Evolutionary conservation across 2,329 filamentous ascomycete species (phyloP).

Genomic region (Alternaria triticimaculans): DNA sequence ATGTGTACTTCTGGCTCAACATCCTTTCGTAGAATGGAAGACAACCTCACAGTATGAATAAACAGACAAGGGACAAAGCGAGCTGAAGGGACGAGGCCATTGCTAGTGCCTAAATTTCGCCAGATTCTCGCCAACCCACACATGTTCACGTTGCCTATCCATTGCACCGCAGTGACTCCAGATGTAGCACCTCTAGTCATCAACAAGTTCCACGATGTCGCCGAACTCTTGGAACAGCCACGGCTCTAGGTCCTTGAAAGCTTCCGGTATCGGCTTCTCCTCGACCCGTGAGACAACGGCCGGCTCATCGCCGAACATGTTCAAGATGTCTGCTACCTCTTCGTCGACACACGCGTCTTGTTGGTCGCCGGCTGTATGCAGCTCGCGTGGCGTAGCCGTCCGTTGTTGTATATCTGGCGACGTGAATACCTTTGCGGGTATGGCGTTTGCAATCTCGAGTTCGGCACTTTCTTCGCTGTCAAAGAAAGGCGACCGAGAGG

Average conservation of each 20-base stretch:
- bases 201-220: conserved; percentile 48
- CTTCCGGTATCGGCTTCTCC: conserved; percentile 22
- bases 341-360: neutral
- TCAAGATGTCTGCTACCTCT: neutral
- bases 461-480: neutral
- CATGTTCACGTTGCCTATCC: neutral
- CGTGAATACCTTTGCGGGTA: neutral
- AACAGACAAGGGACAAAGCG: neutral
- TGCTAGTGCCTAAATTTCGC: neutral
- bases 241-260: conserved; percentile 44
- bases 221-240: conserved; percentile 51
- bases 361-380: neutral
- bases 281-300: neutral
- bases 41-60: neutral
- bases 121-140: neutral
- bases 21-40: neutral
- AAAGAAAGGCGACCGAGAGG: neutral
- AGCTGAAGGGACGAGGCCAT: neutral
- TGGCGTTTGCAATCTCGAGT: neutral
- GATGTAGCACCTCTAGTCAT: conserved; percentile 14
- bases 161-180: no score
- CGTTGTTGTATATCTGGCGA: neutral
- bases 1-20: neutral
- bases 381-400: neutral
- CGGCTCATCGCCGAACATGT: neutral